phyloP scores from a whole-genome alignment of 2,329 filamentous ascomycete genomes.

The Sporothrix mexicana region DNA sequence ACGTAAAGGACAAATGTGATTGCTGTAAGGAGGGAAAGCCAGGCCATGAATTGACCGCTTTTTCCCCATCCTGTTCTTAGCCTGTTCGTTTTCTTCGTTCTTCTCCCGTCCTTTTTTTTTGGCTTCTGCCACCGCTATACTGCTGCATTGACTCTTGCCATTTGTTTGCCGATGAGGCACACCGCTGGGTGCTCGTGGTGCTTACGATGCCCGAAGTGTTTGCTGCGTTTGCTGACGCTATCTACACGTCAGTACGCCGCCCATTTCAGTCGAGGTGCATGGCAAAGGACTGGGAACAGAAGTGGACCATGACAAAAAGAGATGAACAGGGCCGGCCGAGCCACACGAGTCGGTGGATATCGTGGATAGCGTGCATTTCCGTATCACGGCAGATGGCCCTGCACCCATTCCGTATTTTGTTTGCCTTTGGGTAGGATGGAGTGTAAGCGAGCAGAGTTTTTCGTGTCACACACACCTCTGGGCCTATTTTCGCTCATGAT shows the following conservation, averaged over 20 bases:
- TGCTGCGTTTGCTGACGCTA: too few relatives aligned
- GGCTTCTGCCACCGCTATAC: too few relatives aligned
- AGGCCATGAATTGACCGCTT: too few relatives aligned
- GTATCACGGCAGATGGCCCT: conserved; percentile 6
- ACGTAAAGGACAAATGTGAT: background rate
- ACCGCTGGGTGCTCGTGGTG: conserved; percentile 37
- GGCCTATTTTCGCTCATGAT: background rate
- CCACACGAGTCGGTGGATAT: conserved; percentile 27
- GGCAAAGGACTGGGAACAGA: too few relatives aligned
- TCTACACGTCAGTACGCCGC: background rate
- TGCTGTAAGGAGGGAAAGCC: too few relatives aligned
- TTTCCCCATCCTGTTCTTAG: too few relatives aligned
- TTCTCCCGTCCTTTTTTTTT: too few relatives aligned
- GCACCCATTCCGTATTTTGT: conserved; percentile 16
- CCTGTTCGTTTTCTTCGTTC: too few relatives aligned
- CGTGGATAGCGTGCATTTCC: conserved; percentile 20
- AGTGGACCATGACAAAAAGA: background rate
- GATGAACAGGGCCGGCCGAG: conserved; percentile 20
- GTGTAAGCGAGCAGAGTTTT: conserved; percentile 21
- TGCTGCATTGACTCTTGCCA: conserved; percentile 32
- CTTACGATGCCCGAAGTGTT: too few relatives aligned
- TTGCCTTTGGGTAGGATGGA: conserved; percentile 8
- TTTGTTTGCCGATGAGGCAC: conserved; percentile 37
- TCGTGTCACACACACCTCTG: background rate
- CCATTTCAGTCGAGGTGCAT: background rate